These are phyloP conservation scores for Heliocybe sulcata DNA, from an alignment of 1,284 basidiomycete species.

Conservation along the genomic window DNA sequence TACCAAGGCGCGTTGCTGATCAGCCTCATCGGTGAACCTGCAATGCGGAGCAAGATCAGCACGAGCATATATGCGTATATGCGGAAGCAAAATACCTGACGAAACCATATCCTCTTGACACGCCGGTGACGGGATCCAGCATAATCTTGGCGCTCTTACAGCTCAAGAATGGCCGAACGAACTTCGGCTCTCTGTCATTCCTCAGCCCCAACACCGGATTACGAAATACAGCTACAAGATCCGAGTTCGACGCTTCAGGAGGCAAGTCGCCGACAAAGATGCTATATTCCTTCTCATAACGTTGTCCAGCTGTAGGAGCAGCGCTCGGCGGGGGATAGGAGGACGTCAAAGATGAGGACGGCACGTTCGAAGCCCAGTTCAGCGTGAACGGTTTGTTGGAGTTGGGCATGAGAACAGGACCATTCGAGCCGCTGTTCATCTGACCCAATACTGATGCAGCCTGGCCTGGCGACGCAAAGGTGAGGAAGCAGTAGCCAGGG, in stretches of 20 bases:
- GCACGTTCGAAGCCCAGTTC: conserved; percentile 73
- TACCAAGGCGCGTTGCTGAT: conserved; percentile 81
- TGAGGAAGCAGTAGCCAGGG: conserved; percentile 81
- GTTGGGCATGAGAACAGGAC: conserved; percentile 69
- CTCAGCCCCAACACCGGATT: conserved; percentile 78
- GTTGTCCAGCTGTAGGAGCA: conserved; percentile 35
- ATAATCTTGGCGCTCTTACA: conserved; percentile 93
- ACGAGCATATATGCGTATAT: conserved; percentile 7
- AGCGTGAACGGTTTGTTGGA: conserved; percentile 67
- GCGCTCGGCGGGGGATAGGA: conserved; percentile 19
- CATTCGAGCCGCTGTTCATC: conserved; percentile 41
- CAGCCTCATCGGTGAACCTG: conserved; percentile 80
- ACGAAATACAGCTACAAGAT: conserved; percentile 82
- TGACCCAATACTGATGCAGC: conserved; percentile 69
- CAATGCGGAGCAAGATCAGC: conserved; percentile 9
- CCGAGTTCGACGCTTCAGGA: conserved; percentile 84
- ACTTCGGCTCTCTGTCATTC: conserved; percentile 75
- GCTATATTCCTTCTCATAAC: conserved; percentile 77
- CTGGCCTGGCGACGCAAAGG: conserved; percentile 66
- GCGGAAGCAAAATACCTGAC: conserved; percentile 51
- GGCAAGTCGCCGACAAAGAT: conserved; percentile 90
- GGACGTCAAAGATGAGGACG: conserved; percentile 21
- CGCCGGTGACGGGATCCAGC: conserved; percentile 82
- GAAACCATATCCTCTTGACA: conserved; percentile 88
- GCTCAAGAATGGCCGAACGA: conserved; percentile 79